Base-by-base conservation (phyloP, 441 rosid genomes). In the Croton laevigatus region DNA sequence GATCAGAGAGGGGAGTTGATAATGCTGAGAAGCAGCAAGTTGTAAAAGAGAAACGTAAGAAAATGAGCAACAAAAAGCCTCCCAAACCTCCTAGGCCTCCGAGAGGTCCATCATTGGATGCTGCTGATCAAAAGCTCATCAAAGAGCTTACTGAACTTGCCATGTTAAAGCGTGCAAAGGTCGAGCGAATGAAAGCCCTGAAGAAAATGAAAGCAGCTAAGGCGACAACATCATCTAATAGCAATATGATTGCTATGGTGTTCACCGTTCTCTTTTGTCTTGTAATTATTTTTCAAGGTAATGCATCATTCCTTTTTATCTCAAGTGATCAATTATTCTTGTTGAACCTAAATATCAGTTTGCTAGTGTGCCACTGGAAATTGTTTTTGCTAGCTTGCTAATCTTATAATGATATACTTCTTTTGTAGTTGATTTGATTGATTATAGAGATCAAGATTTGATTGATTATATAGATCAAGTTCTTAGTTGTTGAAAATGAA, bases 11-110 rank as follows among this genome's bases (percentile, higher is more conserved):
- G 67, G 77, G 75, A 78, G 66, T 67, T 72, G 88, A 70, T 55
- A 65, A 75, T 59, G 76, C 70, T 11, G 86, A 78, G 84, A 82
- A 78, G 81, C 77, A 78, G 81, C 77, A 75, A 70, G 79, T 65
- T 3, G 79, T 69, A 37, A 87, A 89, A 81, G 92, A 83, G 80
- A 88, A 91, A 65, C 82, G 79, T 36, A 88, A 86, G 69, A 89
- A 84, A 62, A 70, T 76, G 2, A 87, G 90, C 77, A 75, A 81
- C 60, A 88, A 86, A 71, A 90, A 86, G 71, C 57, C 92, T 17
- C 76, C 90, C 6, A 89, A 78, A 71, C 99, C 99, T 75, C 99
- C 99, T 3, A 82, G 95, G n/a, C 96, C 98, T 51, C 99, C 98
- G 0, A 81, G 87, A 72, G 91, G 95, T 66, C 98, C 98, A 14